These are phyloP conservation scores for Acer campestre DNA, from an alignment of 345 rosid genomes.

Conservation along the genomic window DNA sequence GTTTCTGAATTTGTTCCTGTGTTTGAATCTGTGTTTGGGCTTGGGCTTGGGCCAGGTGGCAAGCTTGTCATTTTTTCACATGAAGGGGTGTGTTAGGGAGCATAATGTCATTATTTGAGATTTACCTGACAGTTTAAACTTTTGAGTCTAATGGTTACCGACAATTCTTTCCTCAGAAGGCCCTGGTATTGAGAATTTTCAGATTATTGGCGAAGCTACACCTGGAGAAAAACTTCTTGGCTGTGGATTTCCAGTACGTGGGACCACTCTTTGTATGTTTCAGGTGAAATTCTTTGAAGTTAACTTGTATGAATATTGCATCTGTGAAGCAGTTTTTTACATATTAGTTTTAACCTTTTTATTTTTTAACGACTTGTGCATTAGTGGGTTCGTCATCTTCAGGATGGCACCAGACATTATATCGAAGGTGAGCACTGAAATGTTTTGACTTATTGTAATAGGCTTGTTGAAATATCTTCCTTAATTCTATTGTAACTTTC, in stretches of 20 bases:
- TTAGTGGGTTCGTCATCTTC: constrained; percentile 97
- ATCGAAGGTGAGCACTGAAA: constrained; percentile 71
- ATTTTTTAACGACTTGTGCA: not conserved
- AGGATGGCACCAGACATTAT: constrained; percentile 90
- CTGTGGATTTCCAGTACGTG: constrained; percentile 86
- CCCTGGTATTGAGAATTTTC: constrained; percentile 92
- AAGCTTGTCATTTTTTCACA: not conserved
- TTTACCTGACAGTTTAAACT: not conserved
- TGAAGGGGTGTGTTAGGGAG: not conserved
- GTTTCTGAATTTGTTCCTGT: not conserved
- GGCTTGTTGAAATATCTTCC: not conserved
- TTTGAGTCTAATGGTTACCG: not conserved
- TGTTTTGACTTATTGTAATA: not conserved
- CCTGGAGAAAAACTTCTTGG: constrained; percentile 96
- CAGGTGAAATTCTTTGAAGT: constrained; percentile 56
- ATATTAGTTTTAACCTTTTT: not conserved
- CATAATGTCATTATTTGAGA: not conserved
- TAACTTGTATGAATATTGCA: constrained; percentile 2
- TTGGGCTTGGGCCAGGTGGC: not conserved
- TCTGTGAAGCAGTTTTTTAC: not conserved
- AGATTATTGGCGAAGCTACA: constrained; percentile 82
- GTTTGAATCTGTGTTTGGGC: not conserved
- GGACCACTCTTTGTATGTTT: constrained; percentile 97
- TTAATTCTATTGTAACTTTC: constrained; percentile 6
- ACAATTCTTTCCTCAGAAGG: constrained; percentile 46